Evolutionary conservation across 108 stramenopile species (phyloP), one percentile per base, ranked within the genome.

Genomic region (Phaeodactylum tricornutum): DNA sequence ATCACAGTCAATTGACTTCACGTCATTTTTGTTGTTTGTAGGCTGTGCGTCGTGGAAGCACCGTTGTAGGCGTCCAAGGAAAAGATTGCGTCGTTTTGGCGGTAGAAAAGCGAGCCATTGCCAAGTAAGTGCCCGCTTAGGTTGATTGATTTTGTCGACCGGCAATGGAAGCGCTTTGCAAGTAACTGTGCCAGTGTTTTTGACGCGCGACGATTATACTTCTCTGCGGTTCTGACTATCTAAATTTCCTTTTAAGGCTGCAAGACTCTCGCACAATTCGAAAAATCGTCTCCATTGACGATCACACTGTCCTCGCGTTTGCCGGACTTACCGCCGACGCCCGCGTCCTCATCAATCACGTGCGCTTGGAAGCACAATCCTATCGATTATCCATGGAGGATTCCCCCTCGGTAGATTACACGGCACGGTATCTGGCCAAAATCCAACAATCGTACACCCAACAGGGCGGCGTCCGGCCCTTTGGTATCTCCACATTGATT

Each of bases 251-350:
- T 55, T 9, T 19, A 22, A 90, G 89, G 63, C 76, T 93, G 4
- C 93, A 98, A 67, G 99, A 99, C 60, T 75, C 97, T 16, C 86
- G 99, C 34, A 98, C 99, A 21, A 95, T 99, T 54, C 88, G 94
- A 45, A 99, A 99, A 66, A 96, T 99, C 51, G 84, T 87, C 9
- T 78, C 91, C 42, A 56, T 99, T 29, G 99, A 99, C 70, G 83
- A 93, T 25, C 79, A 92, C 45, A 69, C 94, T 24, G 90, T 93
- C 50, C 75, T 98, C 31, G 99, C 97, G 33, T 99, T 98, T 66
- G 97, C 99, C 15, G 99, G 99, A 23, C 86, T 99, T 47, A 98
- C 96, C 16, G 99, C 99, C 41, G 99, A 99, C 58, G 99, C 99
- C 12, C 89, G 99, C 36, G 97, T 98, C 47, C 69, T 98, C 44